Base-by-base conservation (phyloP, 2,329 filamentous ascomycete species). In the Fusarium hostae region DNA sequence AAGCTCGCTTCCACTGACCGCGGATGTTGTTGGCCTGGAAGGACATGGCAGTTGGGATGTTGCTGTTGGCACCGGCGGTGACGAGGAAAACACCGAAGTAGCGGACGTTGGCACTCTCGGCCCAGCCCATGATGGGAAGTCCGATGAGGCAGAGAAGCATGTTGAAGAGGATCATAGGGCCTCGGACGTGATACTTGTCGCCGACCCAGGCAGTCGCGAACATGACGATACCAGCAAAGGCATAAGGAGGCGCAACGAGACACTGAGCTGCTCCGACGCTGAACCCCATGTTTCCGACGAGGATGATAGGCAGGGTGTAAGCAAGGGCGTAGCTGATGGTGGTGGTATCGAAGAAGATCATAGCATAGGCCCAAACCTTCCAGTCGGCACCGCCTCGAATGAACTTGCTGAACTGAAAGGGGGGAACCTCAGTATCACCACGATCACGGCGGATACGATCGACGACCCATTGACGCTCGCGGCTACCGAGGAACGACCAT, bases 21-120 rank as follows among this genome's bases (percentile, higher is more conserved):
- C 92, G 90, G 77, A 97, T 91, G 81, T 97, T 97, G 82, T 95
- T 96, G 44, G 93, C 92, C 82, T 95, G 93, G 82, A 94, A 96
- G 0, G 92, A 88, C 84, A 97, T 89, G 48, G 89, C 85, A 3
- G 89, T 86, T 0, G 94, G 94, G 8, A 95, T 85, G 78, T 96
- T 96, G 71, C 90, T 88, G 80, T 94, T 94, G 70, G 91, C 90
- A 11, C 92, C 93, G 1, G 92, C 91, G 0, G 92, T 91, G n/a
- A 89, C 87, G 51, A 95, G 82, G 82, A 95, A 95, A 63, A 94
- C 87, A 59, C 92, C 92, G 68, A 93, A 90, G 80, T 94, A 94
- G 47, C 91, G 87, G 13, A 90, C 87, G 3, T 79, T 84, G 5
- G 88, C 74, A 70, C 81, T 85, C 28, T 81, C 77, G 47, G 87